Evolutionary conservation across 129 eudicot genomes (phyloP).

Genomic region (Centaurea solstitialis): DNA sequence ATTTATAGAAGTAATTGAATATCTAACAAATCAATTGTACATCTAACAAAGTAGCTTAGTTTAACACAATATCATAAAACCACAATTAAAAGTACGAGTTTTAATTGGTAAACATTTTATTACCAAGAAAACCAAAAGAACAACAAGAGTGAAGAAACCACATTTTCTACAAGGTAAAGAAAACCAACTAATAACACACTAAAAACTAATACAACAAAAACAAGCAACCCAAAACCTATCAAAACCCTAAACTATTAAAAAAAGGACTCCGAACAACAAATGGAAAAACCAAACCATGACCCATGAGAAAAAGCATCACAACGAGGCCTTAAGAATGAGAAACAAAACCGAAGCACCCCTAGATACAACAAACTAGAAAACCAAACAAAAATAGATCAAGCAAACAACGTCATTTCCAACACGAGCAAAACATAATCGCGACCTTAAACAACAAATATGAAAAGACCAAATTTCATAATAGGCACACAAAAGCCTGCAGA

Average conservation of each 20-base stretch:
- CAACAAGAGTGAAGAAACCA: not conserved
- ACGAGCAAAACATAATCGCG: too few species aligned
- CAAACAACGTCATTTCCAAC: not conserved
- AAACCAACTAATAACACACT: not conserved
- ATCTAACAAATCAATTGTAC: not conserved
- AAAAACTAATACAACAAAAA: not conserved
- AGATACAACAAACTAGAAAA: not conserved
- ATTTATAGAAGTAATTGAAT: not conserved
- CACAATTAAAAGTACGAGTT: not conserved
- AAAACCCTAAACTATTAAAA: not conserved
- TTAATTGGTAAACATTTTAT: not conserved
- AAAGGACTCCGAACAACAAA: not conserved
- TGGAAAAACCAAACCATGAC: not conserved
- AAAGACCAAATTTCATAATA: not conserved
- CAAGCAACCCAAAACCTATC: not conserved
- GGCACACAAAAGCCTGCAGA: not conserved
- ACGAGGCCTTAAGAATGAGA: not conserved
- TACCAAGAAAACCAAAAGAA: not conserved
- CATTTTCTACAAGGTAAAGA: too few species aligned
- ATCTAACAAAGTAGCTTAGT: not conserved
- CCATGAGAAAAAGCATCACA: too few species aligned
- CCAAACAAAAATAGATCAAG: not conserved
- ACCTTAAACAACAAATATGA: too few species aligned
- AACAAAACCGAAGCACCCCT: not conserved
- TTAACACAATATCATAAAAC: not conserved